phyloP scores from a whole-genome alignment of 2,329 filamentous ascomycete genomes.

The Colletotrichum sp. region DNA sequence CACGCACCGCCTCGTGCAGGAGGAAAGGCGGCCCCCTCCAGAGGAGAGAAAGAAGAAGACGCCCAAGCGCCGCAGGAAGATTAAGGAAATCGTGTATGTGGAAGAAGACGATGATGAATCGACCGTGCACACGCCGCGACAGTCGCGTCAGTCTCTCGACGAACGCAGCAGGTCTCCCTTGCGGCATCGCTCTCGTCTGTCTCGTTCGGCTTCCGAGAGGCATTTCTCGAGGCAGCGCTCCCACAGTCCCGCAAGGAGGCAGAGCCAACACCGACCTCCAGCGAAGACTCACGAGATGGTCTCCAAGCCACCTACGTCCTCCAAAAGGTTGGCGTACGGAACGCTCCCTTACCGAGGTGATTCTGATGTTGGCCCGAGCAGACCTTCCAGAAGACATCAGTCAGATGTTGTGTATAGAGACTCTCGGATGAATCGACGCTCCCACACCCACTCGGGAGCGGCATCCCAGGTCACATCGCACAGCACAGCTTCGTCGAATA shows the following conservation, averaged over 20 bases:
- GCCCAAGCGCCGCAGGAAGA: slow-evolving; percentile 3
- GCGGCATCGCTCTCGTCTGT: slow-evolving; percentile 17
- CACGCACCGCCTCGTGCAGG: neutral
- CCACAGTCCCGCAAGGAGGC: neutral
- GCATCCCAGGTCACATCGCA: slow-evolving; percentile 22
- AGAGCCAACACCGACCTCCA: slow-evolving; percentile 1
- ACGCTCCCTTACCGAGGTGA: neutral
- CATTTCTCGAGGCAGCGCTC: slow-evolving; percentile 9
- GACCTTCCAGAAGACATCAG: neutral
- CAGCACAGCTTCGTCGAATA: slow-evolving; percentile 20
- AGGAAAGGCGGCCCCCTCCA: slow-evolving; percentile 21
- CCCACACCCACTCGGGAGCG: slow-evolving; percentile 12
- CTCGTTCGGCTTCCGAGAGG: slow-evolving; percentile 15
- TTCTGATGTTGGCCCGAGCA: neutral
- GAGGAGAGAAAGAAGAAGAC: slow-evolving; percentile 7
- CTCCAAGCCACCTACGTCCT: slow-evolving; percentile 1
- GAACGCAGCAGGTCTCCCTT: slow-evolving; percentile 6
- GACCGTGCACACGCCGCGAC: neutral
- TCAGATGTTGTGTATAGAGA: slow-evolving; percentile 13
- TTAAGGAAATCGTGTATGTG: slow-evolving; percentile 12
- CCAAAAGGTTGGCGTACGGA: neutral
- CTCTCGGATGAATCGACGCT: slow-evolving; percentile 1
- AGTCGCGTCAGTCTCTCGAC: neutral
- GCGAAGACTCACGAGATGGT: neutral
- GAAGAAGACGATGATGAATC: slow-evolving; percentile 14